Evolutionary conservation across 495 filamentous ascomycete species (phyloP).

Genomic region (Amphirosellinia nigrospora): DNA sequence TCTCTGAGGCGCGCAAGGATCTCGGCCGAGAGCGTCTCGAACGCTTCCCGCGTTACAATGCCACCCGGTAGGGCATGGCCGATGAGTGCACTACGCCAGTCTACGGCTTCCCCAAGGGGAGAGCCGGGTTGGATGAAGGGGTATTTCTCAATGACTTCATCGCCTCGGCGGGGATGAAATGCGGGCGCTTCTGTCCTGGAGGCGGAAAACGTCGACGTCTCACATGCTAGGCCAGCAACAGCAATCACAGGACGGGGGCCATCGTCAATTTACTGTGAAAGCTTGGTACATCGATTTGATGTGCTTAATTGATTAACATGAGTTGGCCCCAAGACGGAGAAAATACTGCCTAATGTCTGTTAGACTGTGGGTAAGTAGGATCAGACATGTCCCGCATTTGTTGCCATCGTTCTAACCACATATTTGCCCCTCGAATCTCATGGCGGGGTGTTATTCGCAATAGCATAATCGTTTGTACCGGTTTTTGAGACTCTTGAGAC

Average conservation of each 20-base stretch:
- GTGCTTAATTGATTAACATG: not conserved
- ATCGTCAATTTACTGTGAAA: constrained; percentile 19
- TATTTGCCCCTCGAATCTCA: not conserved
- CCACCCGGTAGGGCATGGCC: constrained; percentile 63
- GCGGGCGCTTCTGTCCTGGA: constrained; percentile 57
- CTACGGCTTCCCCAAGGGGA: constrained; percentile 47
- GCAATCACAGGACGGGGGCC: constrained; percentile 53
- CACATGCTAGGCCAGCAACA: constrained; percentile 62
- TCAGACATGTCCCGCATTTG: not conserved
- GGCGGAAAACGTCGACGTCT: constrained; percentile 63
- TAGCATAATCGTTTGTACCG: not conserved
- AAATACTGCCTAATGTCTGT: not conserved
- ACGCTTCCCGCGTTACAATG: constrained; percentile 53
- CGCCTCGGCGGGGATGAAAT: constrained; percentile 58
- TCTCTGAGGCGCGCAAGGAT: constrained; percentile 51
- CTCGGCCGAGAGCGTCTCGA: constrained; percentile 55
- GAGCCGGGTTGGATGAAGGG: constrained; percentile 51
- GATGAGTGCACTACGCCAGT: constrained; percentile 60
- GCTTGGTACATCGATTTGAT: not conserved
- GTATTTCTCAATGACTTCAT: constrained; percentile 56
- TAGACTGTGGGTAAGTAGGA: constrained; percentile 4
- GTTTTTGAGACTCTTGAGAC: not conserved
- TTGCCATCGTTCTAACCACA: not conserved
- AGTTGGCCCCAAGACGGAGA: not conserved
- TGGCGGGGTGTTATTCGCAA: not conserved